Evolutionary conservation across 805 yeast genomes (phyloP).

Genomic region (Pichia thaimueangensis): DNA sequence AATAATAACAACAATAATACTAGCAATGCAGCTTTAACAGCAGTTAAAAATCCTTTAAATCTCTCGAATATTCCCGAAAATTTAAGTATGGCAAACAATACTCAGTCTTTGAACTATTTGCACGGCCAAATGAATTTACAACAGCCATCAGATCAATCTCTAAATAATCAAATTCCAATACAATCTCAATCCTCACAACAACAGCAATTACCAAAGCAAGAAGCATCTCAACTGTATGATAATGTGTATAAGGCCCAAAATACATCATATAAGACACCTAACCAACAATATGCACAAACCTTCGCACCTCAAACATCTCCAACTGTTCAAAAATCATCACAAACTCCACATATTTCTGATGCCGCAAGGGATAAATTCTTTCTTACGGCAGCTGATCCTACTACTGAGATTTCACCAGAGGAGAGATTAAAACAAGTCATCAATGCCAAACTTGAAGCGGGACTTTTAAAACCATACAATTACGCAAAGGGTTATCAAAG

Average conservation of each 20-base stretch:
- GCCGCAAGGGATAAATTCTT: constrained; percentile 90
- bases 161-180: too few species aligned
- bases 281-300: constrained; percentile 4
- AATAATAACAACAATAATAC: background rate
- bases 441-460: constrained; percentile 91
- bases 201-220: background rate
- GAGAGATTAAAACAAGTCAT: constrained; percentile 90
- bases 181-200: constrained; percentile 5
- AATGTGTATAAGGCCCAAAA: too few species aligned
- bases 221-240: too few species aligned
- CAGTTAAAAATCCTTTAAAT: too few species aligned
- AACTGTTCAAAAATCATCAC: background rate
- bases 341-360: constrained; percentile 42
- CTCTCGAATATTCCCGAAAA: too few species aligned
- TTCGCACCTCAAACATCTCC: constrained; percentile 1
- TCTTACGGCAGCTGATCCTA: constrained; percentile 94
- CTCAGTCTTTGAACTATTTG: too few species aligned
- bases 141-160: too few species aligned
- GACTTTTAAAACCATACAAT: constrained; percentile 84
- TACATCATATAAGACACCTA: constrained; percentile 3
- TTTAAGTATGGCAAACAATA: too few species aligned
- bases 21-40: too few species aligned
- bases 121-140: too few species aligned
- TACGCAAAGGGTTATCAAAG: constrained; percentile 92
- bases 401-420: constrained; percentile 89